Evolutionary conservation across 306 rosid genomes (phyloP).

Genomic region (Begonia masoniana): DNA sequence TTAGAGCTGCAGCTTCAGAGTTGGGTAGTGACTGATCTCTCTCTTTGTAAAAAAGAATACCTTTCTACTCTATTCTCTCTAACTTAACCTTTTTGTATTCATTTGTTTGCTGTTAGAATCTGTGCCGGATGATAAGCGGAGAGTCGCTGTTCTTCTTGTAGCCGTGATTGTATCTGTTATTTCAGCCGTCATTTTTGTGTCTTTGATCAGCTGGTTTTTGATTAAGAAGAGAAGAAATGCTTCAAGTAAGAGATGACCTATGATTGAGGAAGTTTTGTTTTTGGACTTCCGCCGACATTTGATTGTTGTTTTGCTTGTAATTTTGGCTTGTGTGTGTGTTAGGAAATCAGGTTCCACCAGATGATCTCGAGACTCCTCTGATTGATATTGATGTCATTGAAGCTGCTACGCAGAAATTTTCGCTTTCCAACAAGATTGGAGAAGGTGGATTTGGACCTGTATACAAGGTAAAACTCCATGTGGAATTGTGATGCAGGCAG

Average conservation of each 20-base stretch:
- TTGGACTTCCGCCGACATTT: background rate
- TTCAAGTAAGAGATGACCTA: background rate
- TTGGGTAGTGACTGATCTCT: conserved; percentile 11
- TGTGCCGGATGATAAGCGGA: background rate
- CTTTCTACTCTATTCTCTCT: too few relatives aligned
- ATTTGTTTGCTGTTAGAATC: background rate
- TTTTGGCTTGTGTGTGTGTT: background rate
- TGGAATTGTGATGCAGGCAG: too few relatives aligned
- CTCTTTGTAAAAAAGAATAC: too few relatives aligned
- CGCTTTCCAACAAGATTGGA: conserved; percentile 1
- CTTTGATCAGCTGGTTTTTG: conserved; percentile 6
- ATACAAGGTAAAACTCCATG: background rate
- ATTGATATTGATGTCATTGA: background rate
- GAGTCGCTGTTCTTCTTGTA: background rate
- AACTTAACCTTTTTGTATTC: background rate
- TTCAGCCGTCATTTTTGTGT: conserved; percentile 7
- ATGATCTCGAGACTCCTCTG: conserved; percentile 1
- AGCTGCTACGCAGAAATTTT: conserved; percentile 1
- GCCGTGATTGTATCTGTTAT: background rate
- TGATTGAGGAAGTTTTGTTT: too few relatives aligned
- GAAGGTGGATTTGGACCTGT: conserved; percentile 9
- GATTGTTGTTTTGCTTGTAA: background rate
- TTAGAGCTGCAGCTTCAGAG: conserved; percentile 37
- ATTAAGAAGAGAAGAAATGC: conserved; percentile 1
- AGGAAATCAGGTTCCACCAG: conserved; percentile 1